These are phyloP conservation scores for Balakata baccata DNA, from an alignment of 345 rosid species.

Conservation along the genomic window DNA sequence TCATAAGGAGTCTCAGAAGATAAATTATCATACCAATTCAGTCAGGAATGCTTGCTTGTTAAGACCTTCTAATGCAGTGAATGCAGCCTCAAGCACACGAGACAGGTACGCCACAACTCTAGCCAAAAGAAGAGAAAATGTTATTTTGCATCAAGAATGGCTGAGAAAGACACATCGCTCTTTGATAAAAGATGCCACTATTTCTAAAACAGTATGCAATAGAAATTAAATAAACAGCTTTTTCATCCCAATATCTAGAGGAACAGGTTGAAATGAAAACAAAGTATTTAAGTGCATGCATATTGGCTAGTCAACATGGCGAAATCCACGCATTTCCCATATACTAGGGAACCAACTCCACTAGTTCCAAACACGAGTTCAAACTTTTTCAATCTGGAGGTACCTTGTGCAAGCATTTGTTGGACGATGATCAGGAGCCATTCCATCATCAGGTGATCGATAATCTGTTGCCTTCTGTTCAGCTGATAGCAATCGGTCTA, in stretches of 20 bases:
- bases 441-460: conserved; percentile 90
- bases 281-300: neutral
- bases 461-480: conserved; percentile 95
- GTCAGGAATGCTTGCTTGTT: conserved; percentile 97
- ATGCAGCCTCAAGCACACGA: conserved; percentile 92
- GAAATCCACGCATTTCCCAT: neutral
- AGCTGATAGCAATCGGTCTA: conserved; percentile 84
- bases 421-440: conserved; percentile 91
- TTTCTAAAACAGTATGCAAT: neutral
- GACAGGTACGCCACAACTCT: conserved; percentile 97
- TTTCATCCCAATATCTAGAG: neutral
- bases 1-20: conserved; percentile 15
- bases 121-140: conserved; percentile 14
- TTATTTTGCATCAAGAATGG: conserved; percentile 6
- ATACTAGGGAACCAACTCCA: neutral
- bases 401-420: conserved; percentile 96
- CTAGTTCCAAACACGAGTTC: conserved; percentile 6
- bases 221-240: neutral
- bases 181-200: neutral
- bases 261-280: neutral
- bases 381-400: neutral
- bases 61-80: conserved; percentile 92
- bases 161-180: neutral
- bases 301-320: neutral
- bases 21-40: conserved; percentile 63